These are phyloP conservation scores for Nyctanthes arbortristis DNA, from an alignment of 257 asterid genomes.

Conservation along the genomic window DNA sequence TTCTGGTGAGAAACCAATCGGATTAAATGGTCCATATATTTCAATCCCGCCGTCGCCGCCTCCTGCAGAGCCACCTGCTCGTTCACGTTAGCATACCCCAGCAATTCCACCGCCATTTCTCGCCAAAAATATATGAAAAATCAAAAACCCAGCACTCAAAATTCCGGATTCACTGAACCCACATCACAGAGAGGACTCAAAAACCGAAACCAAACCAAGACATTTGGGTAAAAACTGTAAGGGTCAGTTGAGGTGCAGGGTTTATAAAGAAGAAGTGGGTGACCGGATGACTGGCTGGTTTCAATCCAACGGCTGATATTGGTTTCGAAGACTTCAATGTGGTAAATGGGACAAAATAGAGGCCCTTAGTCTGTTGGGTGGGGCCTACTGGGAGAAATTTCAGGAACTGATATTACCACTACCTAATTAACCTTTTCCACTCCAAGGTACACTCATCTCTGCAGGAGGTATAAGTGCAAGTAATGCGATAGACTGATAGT, in stretches of 20 bases:
- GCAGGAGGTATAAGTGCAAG: slow-evolving; percentile 6
- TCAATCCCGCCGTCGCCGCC: slow-evolving; percentile 70
- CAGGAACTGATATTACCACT: slow-evolving; percentile 26
- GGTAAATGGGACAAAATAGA: slow-evolving; percentile 30
- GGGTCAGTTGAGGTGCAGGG: background rate
- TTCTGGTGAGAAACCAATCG: slow-evolving; percentile 55
- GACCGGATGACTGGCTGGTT: slow-evolving; percentile 45
- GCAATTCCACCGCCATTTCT: slow-evolving; percentile 54
- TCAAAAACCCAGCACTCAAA: background rate
- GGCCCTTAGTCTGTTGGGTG: slow-evolving; percentile 42
- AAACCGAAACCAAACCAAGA: background rate
- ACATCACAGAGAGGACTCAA: background rate
- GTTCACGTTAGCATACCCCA: slow-evolving; percentile 36
- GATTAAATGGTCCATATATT: slow-evolving; percentile 74
- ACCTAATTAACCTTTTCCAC: slow-evolving; percentile 8
- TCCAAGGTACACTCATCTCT: background rate
- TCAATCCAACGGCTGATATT: slow-evolving; percentile 50
- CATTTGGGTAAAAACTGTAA: background rate
- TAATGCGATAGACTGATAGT: background rate
- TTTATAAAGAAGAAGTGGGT: slow-evolving; percentile 36
- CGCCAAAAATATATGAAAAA: background rate
- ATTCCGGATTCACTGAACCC: slow-evolving; percentile 13
- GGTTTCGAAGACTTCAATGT: slow-evolving; percentile 39
- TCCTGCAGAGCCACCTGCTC: slow-evolving; percentile 65
- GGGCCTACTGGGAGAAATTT: slow-evolving; percentile 36